Evolutionary conservation across 2,329 filamentous ascomycete genomes (phyloP).

Genomic region (Microcyclosporella mali): DNA sequence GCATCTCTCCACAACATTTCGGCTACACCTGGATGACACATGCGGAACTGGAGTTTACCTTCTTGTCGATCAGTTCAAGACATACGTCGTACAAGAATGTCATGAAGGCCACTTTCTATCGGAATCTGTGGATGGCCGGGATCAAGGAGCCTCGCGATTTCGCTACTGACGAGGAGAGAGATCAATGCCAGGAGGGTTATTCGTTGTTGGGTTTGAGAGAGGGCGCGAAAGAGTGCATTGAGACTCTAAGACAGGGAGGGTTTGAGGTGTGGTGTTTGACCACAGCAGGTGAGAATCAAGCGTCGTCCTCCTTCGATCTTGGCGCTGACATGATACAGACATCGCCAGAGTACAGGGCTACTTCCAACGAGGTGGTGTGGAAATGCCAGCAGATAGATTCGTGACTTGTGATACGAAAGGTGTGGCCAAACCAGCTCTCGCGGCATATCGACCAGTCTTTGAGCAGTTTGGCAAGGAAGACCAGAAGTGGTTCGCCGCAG

Average conservation of each 20-base stretch:
- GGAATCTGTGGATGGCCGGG: constrained; percentile 42
- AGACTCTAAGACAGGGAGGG: constrained; percentile 39
- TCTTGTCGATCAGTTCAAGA: constrained; percentile 40
- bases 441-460: constrained; percentile 42
- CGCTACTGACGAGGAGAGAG: constrained; percentile 40
- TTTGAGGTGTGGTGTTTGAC: constrained; percentile 53
- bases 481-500: constrained; percentile 52
- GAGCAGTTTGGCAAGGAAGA: constrained; percentile 36
- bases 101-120: constrained; percentile 44
- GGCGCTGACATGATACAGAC: constrained; percentile 29
- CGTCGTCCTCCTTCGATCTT: not conserved
- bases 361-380: constrained; percentile 44
- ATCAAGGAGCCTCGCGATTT: constrained; percentile 39
- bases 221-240: constrained; percentile 39
- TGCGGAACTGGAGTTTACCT: constrained; percentile 47
- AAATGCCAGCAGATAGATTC: constrained; percentile 48
- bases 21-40: constrained; percentile 45
- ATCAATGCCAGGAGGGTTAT: constrained; percentile 38
- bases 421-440: constrained; percentile 47
- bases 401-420: constrained; percentile 46
- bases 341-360: constrained; percentile 47
- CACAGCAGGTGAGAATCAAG: constrained; percentile 31
- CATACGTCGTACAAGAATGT: constrained; percentile 42
- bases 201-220: constrained; percentile 30
- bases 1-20: constrained; percentile 40